phyloP scores from a whole-genome alignment of 345 rosid species.

The rapeseed (Brassica napus) region DNA sequence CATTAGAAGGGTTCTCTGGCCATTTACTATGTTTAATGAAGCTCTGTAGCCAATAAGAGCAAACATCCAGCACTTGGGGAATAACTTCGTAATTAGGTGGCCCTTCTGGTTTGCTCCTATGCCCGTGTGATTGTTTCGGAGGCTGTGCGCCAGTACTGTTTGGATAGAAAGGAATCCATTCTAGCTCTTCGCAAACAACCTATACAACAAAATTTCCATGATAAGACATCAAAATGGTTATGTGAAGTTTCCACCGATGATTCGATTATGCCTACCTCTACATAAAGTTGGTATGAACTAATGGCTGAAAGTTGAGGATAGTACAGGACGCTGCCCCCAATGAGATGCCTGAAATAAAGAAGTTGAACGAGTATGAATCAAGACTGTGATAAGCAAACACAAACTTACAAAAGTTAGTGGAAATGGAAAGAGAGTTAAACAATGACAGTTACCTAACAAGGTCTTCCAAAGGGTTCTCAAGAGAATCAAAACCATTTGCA shows the following conservation, averaged over 20 bases:
- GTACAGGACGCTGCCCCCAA: slow-evolving; percentile 89
- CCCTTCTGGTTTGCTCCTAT: slow-evolving; percentile 56
- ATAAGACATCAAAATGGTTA: slow-evolving; percentile 17
- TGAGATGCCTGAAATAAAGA: slow-evolving; percentile 60
- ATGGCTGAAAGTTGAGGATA: slow-evolving; percentile 95
- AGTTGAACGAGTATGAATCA: slow-evolving; percentile 5
- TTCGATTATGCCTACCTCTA: slow-evolving; percentile 66
- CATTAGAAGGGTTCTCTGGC: slow-evolving; percentile 83
- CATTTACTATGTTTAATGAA: slow-evolving; percentile 91
- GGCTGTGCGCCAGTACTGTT: slow-evolving; percentile 42
- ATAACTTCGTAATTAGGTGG: slow-evolving; percentile 82
- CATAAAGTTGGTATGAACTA: slow-evolving; percentile 93
- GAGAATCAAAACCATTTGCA: slow-evolving; percentile 76
- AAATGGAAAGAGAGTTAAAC: slow-evolving; percentile 20
- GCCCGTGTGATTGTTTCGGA: slow-evolving; percentile 55
- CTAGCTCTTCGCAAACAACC: slow-evolving; percentile 97
- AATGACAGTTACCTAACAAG: slow-evolving; percentile 64
- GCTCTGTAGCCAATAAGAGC: slow-evolving; percentile 94
- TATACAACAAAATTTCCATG: slow-evolving; percentile 38
- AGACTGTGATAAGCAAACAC: slow-evolving; percentile 20
- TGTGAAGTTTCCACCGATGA: slow-evolving; percentile 16
- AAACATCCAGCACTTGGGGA: slow-evolving; percentile 65
- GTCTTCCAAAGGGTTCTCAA: slow-evolving; percentile 67
- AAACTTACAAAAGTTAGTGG: neutral
- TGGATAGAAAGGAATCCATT: slow-evolving; percentile 88